These are phyloP conservation scores for Aspergillus intermedius DNA, from an alignment of 2,329 filamentous ascomycete species.

Conservation along the genomic window DNA sequence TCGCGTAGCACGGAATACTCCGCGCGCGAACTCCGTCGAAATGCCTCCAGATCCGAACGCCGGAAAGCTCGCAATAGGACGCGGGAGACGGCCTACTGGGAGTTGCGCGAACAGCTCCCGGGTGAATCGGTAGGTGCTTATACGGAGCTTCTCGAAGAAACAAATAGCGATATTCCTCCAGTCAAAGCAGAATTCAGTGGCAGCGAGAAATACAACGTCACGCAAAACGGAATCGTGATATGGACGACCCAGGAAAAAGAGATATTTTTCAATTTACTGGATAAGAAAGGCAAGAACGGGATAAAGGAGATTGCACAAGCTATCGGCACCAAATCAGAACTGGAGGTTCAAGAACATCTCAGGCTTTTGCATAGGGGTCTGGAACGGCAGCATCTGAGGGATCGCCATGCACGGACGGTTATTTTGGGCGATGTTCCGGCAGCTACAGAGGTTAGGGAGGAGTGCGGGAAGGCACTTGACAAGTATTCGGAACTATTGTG, in stretches of 20 bases:
- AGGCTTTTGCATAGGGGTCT: slow-evolving; percentile 51
- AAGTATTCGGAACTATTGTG: slow-evolving; percentile 61
- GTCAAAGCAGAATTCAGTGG: slow-evolving; percentile 2
- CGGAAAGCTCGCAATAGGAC: background rate
- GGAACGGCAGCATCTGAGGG: slow-evolving; percentile 34
- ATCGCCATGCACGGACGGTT: slow-evolving; percentile 32
- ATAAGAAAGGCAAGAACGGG: slow-evolving; percentile 58
- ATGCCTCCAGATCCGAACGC: background rate
- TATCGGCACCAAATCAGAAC: slow-evolving; percentile 63
- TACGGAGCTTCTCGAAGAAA: slow-evolving; percentile 47
- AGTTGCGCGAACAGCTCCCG: slow-evolving; percentile 21
- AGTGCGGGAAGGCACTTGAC: slow-evolving; percentile 62
- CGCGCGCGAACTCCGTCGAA: background rate
- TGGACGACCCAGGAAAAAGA: slow-evolving; percentile 71
- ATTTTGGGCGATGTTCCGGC: slow-evolving; percentile 57
- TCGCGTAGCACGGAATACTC: background rate
- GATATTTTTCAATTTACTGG: slow-evolving; percentile 59
- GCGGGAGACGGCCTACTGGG: slow-evolving; percentile 8
- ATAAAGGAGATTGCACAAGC: slow-evolving; percentile 55
- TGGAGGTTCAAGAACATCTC: slow-evolving; percentile 69
- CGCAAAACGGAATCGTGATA: slow-evolving; percentile 60
- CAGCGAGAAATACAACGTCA: slow-evolving; percentile 27
- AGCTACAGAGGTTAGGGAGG: slow-evolving; percentile 63
- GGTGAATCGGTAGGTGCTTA: slow-evolving; percentile 47
- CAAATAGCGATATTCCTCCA: slow-evolving; percentile 41